Percentiles rank a stretch among this genome's conserved stretches.
Conservation (phyloP, 2,329 filamentous ascomycete genomes). For the Fusarium oxysporum region DNA sequence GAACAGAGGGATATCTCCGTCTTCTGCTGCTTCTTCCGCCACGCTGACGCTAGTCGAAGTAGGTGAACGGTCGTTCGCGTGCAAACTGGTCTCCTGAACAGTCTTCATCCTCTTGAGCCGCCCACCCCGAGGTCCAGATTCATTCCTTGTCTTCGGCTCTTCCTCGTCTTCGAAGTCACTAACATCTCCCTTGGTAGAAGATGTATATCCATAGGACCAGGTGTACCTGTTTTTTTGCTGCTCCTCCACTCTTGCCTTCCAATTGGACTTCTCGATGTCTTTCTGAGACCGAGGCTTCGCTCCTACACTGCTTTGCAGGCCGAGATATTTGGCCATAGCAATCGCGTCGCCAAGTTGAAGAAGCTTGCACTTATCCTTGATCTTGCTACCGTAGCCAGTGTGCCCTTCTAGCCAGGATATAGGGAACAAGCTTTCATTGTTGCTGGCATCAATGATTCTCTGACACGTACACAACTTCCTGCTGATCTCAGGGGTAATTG, state of each 20-base stretch:
- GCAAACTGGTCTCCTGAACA: slow-evolving; percentile 9
- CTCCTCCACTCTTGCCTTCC: background rate
- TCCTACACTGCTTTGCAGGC: slow-evolving; percentile 29
- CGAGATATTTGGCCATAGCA: slow-evolving; percentile 32
- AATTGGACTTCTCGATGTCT: background rate
- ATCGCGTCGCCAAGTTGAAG: slow-evolving; percentile 26
- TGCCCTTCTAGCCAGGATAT: slow-evolving; percentile 15
- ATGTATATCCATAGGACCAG: background rate
- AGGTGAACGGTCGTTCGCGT: slow-evolving; percentile 15
- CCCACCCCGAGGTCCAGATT: background rate
- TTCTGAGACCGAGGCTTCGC: slow-evolving; percentile 11
- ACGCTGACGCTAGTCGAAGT: slow-evolving; percentile 24
- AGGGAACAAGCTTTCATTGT: slow-evolving; percentile 12
- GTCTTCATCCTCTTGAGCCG: slow-evolving; percentile 23
- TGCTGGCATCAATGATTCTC: background rate
- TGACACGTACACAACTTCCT: slow-evolving; percentile 32
- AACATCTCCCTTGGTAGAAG: background rate
- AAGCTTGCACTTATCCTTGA: slow-evolving; percentile 12
- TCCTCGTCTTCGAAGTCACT: slow-evolving; percentile 22
- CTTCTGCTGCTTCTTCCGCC: slow-evolving; percentile 29
- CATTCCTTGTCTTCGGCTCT: background rate
- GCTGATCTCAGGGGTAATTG: slow-evolving; percentile 32
- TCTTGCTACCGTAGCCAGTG: background rate
- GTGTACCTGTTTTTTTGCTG: background rate
- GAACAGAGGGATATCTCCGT: slow-evolving; percentile 47